Evolutionary conservation across 306 rosid species (phyloP).

Genomic region (Malus fusca): DNA sequence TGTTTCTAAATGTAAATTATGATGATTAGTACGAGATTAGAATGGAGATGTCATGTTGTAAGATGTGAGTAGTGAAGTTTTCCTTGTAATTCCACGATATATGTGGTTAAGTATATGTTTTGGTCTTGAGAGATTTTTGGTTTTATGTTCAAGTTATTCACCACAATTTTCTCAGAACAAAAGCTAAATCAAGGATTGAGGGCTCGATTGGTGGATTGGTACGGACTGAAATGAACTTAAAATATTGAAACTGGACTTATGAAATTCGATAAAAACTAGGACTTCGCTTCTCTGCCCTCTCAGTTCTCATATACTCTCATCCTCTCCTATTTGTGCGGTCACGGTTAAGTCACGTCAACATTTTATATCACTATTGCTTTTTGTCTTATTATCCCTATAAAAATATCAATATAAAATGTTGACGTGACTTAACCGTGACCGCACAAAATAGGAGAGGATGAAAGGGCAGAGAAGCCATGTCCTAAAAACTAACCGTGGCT

Average conservation of each 20-base stretch:
- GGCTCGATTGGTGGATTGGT: neutral
- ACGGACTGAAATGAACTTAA: neutral
- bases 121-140: neutral
- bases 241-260: no score
- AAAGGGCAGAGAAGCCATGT: no score
- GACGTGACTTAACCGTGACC: no score
- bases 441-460: no score
- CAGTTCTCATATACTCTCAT: no score
- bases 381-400: no score
- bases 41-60: neutral
- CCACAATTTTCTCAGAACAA: neutral
- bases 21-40: neutral
- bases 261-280: neutral
- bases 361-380: no score
- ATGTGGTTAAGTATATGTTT: neutral
- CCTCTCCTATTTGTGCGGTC: no score
- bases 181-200: neutral
- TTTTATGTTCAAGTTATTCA: neutral
- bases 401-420: no score
- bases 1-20: constrained; percentile 15
- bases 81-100: neutral
- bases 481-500: no score
- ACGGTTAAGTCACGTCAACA: no score
- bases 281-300: no score
- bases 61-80: neutral